Base-by-base conservation (phyloP, 1,139 yeast genomes). In the Pichia sp. region DNA sequence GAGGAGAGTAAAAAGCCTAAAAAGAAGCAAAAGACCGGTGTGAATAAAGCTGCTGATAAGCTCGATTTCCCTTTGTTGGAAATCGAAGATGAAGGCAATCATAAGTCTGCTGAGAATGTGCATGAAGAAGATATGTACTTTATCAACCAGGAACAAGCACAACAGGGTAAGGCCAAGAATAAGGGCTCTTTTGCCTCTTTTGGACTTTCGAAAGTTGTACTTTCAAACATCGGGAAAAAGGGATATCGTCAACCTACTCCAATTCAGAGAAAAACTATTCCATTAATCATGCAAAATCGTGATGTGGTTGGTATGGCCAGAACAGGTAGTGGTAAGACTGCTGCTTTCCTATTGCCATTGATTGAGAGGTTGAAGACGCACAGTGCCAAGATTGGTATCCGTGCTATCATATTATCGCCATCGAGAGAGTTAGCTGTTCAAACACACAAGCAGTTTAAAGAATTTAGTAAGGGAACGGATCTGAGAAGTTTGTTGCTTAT, bases 281-380 rank as follows among this genome's bases (percentile, higher is more conserved):
- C 99, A 0, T 76, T 90, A 56, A 85, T 93, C 55, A 75, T 93
- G 75, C 92, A 88, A 56, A 86, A 83, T 57, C 78, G 96, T 66
- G 99, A 95, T 72, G 96, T 95, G 40, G 99, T 95, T 26, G 99
- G 98, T 66, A 95, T 95, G 97, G 99, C 99, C 23, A 81, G 98
- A 67, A 95, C 99, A 1, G 99, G 99, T 65, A 88, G 97, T 36
- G 99, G 99, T 76, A 95, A 95, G 69, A 95, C 99, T 0, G 98
- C 98, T 5, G 99, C 99, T 0, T 95, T 95, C 69, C 82, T 90
- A n/a, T 74, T 95, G 56, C 99, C 99, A 1, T 79, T 95, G 75
- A 79, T 95, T 62, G 98, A 95, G 66, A 85, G 81, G 65, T 75
- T 92, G 60, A 89, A 88, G 68, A 72, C 82, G 8, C 98, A 93